Percentiles rank a stretch among this genome's conserved stretches.
phyloP scores from a whole-genome alignment of 2,329 filamentous ascomycete genomes.

The Alternaria brassicae region DNA sequence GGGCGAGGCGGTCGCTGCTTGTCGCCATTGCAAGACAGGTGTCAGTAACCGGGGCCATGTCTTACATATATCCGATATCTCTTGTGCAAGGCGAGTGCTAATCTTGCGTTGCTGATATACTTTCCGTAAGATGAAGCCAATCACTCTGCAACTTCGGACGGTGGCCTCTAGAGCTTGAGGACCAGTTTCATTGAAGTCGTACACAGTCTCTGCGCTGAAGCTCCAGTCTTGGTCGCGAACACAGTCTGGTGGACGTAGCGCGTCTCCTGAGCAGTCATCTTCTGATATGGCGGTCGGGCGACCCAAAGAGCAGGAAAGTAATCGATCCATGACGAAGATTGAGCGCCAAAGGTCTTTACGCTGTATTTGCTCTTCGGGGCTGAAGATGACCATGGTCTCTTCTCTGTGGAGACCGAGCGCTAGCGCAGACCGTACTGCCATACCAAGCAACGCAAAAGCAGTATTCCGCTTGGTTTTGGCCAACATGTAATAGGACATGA shows the following conservation, averaged over 20 bases:
- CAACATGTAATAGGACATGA: slow-evolving; percentile 71
- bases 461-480: slow-evolving; percentile 68
- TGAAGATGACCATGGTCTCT: slow-evolving; percentile 65
- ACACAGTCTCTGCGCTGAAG: slow-evolving; percentile 16
- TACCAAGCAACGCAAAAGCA: slow-evolving; percentile 68
- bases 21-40: slow-evolving; percentile 59
- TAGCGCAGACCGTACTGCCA: slow-evolving; percentile 67
- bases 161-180: slow-evolving; percentile 61
- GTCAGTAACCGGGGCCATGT: slow-evolving; percentile 60
- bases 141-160: slow-evolving; percentile 64
- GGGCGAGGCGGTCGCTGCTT: slow-evolving; percentile 55
- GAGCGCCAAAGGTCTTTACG: slow-evolving; percentile 69
- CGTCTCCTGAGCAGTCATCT: slow-evolving; percentile 65
- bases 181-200: slow-evolving; percentile 45
- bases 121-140: slow-evolving; percentile 65
- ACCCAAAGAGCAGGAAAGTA: slow-evolving; percentile 68
- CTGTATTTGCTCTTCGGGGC: slow-evolving; percentile 54
- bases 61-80: slow-evolving; percentile 63
- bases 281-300: slow-evolving; percentile 68
- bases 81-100: slow-evolving; percentile 63
- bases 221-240: slow-evolving; percentile 29
- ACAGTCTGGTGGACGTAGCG: slow-evolving; percentile 44
- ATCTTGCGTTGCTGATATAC: slow-evolving; percentile 68
- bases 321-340: slow-evolving; percentile 69
- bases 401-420: slow-evolving; percentile 68